These are phyloP conservation scores for Tulasnella sp. DNA, from an alignment of 768 basidiomycete species.

Conservation along the genomic window DNA sequence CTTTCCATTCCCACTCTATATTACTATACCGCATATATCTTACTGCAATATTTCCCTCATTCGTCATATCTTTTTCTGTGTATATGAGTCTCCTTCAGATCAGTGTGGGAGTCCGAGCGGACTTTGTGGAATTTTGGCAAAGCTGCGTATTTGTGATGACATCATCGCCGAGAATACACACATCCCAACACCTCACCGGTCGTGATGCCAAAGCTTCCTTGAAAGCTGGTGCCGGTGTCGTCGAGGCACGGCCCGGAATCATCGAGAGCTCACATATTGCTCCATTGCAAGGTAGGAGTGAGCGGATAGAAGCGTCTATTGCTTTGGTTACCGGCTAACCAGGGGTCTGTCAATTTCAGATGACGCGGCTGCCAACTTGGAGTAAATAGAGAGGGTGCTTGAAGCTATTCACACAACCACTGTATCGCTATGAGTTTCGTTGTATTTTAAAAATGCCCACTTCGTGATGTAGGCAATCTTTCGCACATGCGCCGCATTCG, in stretches of 20 bases:
- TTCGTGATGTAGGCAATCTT: too few species aligned
- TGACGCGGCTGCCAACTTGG: not conserved
- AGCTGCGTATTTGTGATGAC: not conserved
- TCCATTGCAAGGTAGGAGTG: slow-evolving; percentile 37
- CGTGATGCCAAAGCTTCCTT: slow-evolving; percentile 36
- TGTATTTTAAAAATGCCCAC: not conserved
- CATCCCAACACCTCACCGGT: slow-evolving; percentile 20
- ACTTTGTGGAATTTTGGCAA: not conserved
- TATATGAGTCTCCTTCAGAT: not conserved
- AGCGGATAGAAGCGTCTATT: slow-evolving; percentile 32
- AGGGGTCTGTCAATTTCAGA: not conserved
- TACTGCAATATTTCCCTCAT: not conserved
- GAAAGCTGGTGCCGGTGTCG: slow-evolving; percentile 41
- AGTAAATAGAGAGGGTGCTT: not conserved
- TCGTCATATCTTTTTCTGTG: not conserved
- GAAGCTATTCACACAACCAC: not conserved
- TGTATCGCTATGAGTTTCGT: not conserved
- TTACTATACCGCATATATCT: not conserved
- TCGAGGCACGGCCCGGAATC: slow-evolving; percentile 49
- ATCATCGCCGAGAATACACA: not conserved
- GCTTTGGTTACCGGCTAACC: slow-evolving; percentile 29
- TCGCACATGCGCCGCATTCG: too few species aligned
- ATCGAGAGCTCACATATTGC: slow-evolving; percentile 49
- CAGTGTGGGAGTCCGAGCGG: not conserved
- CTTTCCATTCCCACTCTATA: not conserved